Evolutionary conservation across 495 filamentous ascomycete genomes (phyloP), one percentile per base, ranked within the genome.

Genomic region (Clavariopsis aquatica): DNA sequence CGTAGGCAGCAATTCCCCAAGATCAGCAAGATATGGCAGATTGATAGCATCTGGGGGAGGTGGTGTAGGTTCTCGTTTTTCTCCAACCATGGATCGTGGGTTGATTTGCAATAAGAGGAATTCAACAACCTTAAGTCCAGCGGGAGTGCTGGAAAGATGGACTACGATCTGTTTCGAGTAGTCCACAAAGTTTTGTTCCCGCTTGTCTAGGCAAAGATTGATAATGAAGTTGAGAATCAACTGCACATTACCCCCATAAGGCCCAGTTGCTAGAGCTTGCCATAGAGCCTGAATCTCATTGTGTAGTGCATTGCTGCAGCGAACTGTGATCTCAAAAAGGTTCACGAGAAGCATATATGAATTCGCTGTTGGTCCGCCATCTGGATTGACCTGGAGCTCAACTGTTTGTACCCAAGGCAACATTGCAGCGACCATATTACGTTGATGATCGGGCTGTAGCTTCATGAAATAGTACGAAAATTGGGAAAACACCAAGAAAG

Each of bases 151-250:
- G 1, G 94, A 92, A 3, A 98, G 76, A 72, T 97, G 96, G 0
- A 98, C 94, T 23, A 98, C 91, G 34, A 98, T 90, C 76, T 98
- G 94, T 78, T 98, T 98, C 2, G 94, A 92, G 72, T 91, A 96
- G 64, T 96, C 91, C 47, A 98, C 92, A 77, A 96, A 97, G 65
- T 96, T 97, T 65, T 98, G 95, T 68, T 98, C 94, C 55, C 93
- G 85, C 49, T 92, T 86, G 63, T 98, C 95, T 31, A 98, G 75
- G 66, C 94, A 98, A 6, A 97, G 83, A 24, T 83, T 86, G 74
- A 98, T 97, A 74, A 98, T 93, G 71, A 98, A 98, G 72, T 98
- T 90, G 4, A 98, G 82, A 10, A 97, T 89, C 19, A 98, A 82
- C 64, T 94, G 89, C 27, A 98, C 94, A 72, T 98, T 98, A n/a